phyloP scores from a whole-genome alignment of 768 basidiomycete species.

The Multifurca ochricompacta region DNA sequence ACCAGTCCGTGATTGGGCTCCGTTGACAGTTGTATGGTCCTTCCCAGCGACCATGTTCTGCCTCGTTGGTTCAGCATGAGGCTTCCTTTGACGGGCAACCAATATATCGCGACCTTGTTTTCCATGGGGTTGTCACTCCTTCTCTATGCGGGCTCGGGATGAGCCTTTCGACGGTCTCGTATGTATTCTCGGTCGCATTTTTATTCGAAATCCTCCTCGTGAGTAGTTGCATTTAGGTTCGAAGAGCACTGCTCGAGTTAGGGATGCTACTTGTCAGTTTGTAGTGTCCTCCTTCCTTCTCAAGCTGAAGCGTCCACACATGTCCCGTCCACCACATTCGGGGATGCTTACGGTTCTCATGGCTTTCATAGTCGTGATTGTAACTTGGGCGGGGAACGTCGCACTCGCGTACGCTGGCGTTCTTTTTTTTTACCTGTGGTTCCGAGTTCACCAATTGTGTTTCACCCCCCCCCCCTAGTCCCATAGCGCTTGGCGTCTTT shows the following conservation, averaged over 20 bases:
- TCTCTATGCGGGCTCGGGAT: conserved; percentile 19
- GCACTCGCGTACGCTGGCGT: conserved; percentile 10
- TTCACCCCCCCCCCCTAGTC: no score
- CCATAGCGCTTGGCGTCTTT: conserved; percentile 17
- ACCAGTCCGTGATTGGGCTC: background rate
- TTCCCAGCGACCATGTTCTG: conserved; percentile 16
- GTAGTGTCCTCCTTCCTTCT: conserved; percentile 16
- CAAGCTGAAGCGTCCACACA: conserved; percentile 15
- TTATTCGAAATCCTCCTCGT: conserved; percentile 19
- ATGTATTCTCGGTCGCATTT: conserved; percentile 20
- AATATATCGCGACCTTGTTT: conserved; percentile 10
- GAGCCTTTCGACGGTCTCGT: conserved; percentile 19
- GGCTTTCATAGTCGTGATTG: conserved; percentile 13
- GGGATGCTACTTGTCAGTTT: conserved; percentile 2
- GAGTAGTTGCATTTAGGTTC: background rate
- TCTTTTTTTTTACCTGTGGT: background rate
- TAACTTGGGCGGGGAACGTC: conserved; percentile 18
- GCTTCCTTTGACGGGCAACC: conserved; percentile 17
- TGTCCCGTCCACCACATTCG: conserved; percentile 17
- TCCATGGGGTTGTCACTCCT: conserved; percentile 15
- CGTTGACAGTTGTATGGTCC: background rate
- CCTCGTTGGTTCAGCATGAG: conserved; percentile 16
- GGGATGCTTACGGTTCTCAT: conserved; percentile 13
- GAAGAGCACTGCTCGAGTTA: background rate
- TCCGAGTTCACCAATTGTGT: background rate